Evolutionary conservation across 495 filamentous ascomycete species (phyloP).

Genomic region (Bryoglossum gracile): DNA sequence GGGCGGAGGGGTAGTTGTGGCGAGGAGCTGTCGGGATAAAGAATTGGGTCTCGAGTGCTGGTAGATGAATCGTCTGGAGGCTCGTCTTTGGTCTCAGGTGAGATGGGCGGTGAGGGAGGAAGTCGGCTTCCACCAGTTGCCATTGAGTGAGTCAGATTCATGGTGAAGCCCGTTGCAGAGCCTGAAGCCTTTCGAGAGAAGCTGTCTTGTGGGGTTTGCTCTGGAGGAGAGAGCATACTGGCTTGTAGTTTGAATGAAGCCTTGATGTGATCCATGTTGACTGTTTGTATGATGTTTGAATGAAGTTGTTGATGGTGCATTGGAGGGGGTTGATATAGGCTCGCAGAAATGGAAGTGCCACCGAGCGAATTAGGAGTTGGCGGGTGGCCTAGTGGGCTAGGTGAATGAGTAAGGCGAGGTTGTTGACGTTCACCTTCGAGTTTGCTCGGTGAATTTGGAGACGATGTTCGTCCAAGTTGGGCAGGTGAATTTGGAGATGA

Average conservation of each 20-base stretch:
- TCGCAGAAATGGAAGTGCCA: constrained; percentile 7
- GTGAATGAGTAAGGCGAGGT: no score
- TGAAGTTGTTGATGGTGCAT: constrained; percentile 15
- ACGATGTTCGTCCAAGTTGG: no score
- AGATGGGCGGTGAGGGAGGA: constrained; percentile 65
- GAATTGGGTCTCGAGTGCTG: constrained; percentile 49
- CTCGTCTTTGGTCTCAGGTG: constrained; percentile 50
- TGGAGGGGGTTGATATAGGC: constrained; percentile 11
- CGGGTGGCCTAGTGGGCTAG: no score
- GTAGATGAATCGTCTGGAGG: constrained; percentile 33
- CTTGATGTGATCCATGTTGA: constrained; percentile 17
- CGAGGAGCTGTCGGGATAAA: constrained; percentile 46
- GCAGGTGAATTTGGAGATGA: no score
- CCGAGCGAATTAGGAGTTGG: constrained; percentile 13
- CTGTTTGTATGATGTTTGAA: constrained; percentile 13
- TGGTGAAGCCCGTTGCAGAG: constrained; percentile 34
- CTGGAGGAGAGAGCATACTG: constrained; percentile 72
- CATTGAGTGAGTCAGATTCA: constrained; percentile 35
- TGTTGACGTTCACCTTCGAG: no score
- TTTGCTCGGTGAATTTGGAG: no score
- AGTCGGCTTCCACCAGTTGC: constrained; percentile 42
- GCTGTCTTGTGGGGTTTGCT: constrained; percentile 53
- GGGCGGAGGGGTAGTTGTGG: constrained; percentile 44
- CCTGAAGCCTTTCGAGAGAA: constrained; percentile 38
- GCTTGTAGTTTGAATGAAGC: constrained; percentile 30